Evolutionary conservation across 106 monocot genomes (phyloP), one percentile per base, ranked within the genome.

Genomic region (Phalaenopsis equestris): DNA sequence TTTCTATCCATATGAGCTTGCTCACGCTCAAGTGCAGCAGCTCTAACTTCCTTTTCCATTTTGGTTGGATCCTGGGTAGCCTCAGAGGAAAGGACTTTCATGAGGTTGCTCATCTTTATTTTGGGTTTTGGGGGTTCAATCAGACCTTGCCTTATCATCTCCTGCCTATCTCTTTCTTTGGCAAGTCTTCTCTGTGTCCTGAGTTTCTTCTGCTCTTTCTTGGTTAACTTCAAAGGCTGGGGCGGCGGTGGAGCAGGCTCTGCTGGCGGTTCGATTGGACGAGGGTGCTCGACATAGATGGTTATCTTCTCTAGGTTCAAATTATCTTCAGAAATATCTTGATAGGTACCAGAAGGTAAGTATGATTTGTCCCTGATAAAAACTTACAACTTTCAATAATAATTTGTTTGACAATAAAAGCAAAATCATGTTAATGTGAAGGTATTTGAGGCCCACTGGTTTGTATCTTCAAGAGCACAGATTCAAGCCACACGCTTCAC

Each of bases 91-190:
- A 98, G 85, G 9, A 98, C 98, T 82, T 86, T 94, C 98, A 98
- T 98, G 56, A 98, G 88, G 76, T 98, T 98, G 83, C 92, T 94
- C 98, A 98, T 94, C 80, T 98, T 98, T 67, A 98, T 85, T 84
- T 98, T 98, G 3, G 98, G 83, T 83, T 98, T 98, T 0, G 98
- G 98, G 56, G 94, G 98, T 75, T 98, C 98, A 41, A 94, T 75
- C 56, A 98, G 80, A 21, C 98, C 98, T 75, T 98, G 98, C 72
- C 94, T 85, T 48, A 98, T 94, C 98, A 98, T 98, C 67, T 94
- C 98, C 83, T 98, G 98, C 84, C 91, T 89, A 79, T 98, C 98
- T 82, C 83, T 92, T 83, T 98, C 98, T 83, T 98, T 98, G 7
- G 98, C 98, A 68, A 98, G 90, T 5, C 98, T 94, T 12, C 94